These are phyloP conservation scores for Austroboletus novae-zelandiae DNA, from an alignment of 1,284 basidiomycete species.

Conservation along the genomic window DNA sequence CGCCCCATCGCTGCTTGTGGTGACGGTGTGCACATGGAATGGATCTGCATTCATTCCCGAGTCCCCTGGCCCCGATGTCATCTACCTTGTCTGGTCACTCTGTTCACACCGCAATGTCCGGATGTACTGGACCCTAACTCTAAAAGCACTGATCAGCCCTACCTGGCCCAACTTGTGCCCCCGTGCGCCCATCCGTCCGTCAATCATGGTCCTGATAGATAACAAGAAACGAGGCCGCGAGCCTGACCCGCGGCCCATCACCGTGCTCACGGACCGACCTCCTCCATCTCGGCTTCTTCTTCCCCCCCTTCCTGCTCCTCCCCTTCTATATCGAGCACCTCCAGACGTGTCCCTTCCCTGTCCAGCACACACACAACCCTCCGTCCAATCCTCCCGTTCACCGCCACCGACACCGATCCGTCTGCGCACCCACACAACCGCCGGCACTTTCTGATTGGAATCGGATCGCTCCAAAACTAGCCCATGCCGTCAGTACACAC, in stretches of 20 bases:
- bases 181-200: slow-evolving; percentile 6
- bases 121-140: slow-evolving; percentile 14
- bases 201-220: slow-evolving; percentile 20
- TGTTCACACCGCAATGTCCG: slow-evolving; percentile 34
- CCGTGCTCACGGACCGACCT: slow-evolving; percentile 31
- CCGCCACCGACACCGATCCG: slow-evolving; percentile 57
- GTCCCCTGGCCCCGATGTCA: slow-evolving; percentile 6
- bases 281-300: slow-evolving; percentile 31
- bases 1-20: no score
- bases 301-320: slow-evolving; percentile 40
- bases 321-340: slow-evolving; percentile 77
- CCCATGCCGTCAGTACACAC: slow-evolving; percentile 34
- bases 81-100: background rate
- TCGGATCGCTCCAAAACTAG: slow-evolving; percentile 47
- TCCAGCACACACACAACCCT: slow-evolving; percentile 74
- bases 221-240: slow-evolving; percentile 27
- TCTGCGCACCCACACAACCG: slow-evolving; percentile 47
- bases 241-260: slow-evolving; percentile 22
- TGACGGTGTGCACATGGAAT: background rate
- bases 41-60: slow-evolving; percentile 38
- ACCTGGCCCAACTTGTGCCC: slow-evolving; percentile 8
- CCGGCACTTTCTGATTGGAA: slow-evolving; percentile 58
- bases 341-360: slow-evolving; percentile 54
- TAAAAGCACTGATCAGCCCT: slow-evolving; percentile 16
- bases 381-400: slow-evolving; percentile 72